phyloP scores from a whole-genome alignment of 108 stramenopile genomes.

The Cyclotella baltica region DNA sequence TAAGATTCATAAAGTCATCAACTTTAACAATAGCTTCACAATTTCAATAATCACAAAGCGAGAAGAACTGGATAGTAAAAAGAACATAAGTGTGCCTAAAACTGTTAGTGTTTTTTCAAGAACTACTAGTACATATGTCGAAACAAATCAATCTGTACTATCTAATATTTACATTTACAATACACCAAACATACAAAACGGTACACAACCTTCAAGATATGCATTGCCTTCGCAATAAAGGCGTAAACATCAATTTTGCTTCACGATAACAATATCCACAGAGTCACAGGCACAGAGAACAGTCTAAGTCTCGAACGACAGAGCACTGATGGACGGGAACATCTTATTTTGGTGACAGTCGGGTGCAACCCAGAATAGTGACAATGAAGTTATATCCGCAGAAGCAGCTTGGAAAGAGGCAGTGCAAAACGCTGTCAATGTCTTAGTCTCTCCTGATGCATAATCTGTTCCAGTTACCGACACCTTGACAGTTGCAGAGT shows the following conservation, averaged over 20 bases:
- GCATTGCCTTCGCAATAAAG: not conserved
- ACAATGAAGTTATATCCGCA: conserved; percentile 9
- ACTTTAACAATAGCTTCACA: too few species aligned
- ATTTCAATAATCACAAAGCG: too few species aligned
- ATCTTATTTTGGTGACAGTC: conserved; percentile 4
- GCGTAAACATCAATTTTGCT: not conserved
- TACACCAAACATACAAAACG: not conserved
- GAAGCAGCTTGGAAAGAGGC: conserved; percentile 22
- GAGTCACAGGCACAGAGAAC: not conserved
- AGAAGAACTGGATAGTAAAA: too few species aligned
- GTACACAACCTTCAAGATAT: too few species aligned
- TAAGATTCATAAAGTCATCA: too few species aligned
- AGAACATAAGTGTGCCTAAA: too few species aligned
- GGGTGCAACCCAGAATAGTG: conserved; percentile 24
- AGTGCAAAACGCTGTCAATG: conserved; percentile 15
- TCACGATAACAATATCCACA: not conserved
- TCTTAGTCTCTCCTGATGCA: conserved; percentile 13
- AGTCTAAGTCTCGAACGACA: conserved; percentile 6
- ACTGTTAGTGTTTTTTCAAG: too few species aligned
- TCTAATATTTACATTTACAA: conserved; percentile 10
- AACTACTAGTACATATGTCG: too few species aligned
- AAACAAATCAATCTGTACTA: not conserved
- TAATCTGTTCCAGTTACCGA: conserved; percentile 17
- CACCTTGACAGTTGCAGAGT: conserved; percentile 29
- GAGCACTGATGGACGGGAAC: conserved; percentile 10